A percentile compares a stretch with the other conserved stretches of the same genome.
These are phyloP conservation scores for Saccharomycopsis sp. DNA, from an alignment of 805 yeast genomes.

Conservation along the genomic window DNA sequence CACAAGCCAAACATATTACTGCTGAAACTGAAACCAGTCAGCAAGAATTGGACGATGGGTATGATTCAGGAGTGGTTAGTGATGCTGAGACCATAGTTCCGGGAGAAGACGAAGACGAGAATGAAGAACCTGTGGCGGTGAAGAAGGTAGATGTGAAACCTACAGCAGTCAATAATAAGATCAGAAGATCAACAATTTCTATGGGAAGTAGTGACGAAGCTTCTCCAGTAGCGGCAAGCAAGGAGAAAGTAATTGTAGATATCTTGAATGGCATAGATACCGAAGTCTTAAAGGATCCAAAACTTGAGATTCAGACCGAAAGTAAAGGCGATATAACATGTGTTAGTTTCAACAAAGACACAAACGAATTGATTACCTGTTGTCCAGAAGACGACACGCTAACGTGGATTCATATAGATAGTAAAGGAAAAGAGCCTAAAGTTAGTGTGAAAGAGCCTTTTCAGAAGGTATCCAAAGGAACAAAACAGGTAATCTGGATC, in stretches of 20 bases:
- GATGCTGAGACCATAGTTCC: slow-evolving; percentile 13
- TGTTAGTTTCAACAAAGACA: not conserved
- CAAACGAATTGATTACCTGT: not conserved
- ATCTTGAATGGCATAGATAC: not conserved
- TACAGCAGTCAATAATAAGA: not conserved
- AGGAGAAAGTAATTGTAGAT: not conserved
- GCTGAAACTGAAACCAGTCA: not conserved
- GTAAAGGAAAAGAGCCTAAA: not conserved
- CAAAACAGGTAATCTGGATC: slow-evolving; percentile 10
- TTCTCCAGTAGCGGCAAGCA: not conserved
- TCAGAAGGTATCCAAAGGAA: not conserved
- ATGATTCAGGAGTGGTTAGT: slow-evolving; percentile 7
- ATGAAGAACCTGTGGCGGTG: slow-evolving; percentile 2
- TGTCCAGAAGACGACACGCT: not conserved
- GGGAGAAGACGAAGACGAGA: slow-evolving; percentile 1
- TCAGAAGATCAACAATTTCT: not conserved
- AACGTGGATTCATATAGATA: not conserved
- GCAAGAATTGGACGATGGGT: not conserved
- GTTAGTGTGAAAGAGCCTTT: not conserved
- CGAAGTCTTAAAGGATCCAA: not conserved
- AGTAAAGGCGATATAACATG: not conserved
- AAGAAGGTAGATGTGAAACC: not conserved
- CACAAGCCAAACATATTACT: slow-evolving; percentile 7
- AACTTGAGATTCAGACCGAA: not conserved
- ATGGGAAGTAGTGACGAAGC: not conserved